Percentiles rank a stretch among this genome's conserved stretches.
These are phyloP conservation scores for Trichoderma virens DNA, from an alignment of 495 filamentous ascomycete species.

Conservation along the genomic window DNA sequence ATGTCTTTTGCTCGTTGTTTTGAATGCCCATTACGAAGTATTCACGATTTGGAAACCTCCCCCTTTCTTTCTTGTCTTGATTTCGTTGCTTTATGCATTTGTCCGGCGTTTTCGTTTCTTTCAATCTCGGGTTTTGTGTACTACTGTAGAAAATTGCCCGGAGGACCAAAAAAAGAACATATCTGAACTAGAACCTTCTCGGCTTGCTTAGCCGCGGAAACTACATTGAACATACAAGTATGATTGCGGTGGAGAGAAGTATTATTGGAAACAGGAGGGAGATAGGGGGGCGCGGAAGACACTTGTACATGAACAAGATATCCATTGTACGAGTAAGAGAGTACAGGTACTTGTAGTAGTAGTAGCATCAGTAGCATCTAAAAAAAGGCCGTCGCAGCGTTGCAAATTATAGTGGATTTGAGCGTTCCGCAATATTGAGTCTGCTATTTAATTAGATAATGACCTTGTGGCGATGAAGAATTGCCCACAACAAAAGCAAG, in stretches of 20 bases:
- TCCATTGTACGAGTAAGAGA: too few relatives aligned
- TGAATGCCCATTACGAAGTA: not conserved
- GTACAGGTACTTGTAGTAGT: too few relatives aligned
- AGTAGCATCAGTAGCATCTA: too few relatives aligned
- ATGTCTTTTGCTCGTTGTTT: too few relatives aligned
- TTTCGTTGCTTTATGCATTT: not conserved
- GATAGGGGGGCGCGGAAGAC: not conserved
- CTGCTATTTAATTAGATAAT: too few relatives aligned
- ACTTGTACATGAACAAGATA: too few relatives aligned
- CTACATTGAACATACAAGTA: not conserved
- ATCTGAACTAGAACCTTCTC: not conserved
- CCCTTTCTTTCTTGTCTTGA: not conserved
- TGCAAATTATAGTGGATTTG: too few relatives aligned
- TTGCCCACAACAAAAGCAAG: too few relatives aligned
- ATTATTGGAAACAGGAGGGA: not conserved
- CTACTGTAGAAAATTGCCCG: not conserved
- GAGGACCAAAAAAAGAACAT: not conserved
- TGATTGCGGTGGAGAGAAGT: not conserved
- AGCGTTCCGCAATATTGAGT: too few relatives aligned
- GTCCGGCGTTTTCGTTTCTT: not conserved
- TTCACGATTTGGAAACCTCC: not conserved
- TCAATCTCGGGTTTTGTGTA: not conserved
- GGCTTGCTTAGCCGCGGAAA: not conserved
- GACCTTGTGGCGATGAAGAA: too few relatives aligned
- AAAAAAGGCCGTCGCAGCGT: too few relatives aligned